Evolutionary conservation across 352 stramenopile species (phyloP).

Genomic region (Pythium coloratum): DNA sequence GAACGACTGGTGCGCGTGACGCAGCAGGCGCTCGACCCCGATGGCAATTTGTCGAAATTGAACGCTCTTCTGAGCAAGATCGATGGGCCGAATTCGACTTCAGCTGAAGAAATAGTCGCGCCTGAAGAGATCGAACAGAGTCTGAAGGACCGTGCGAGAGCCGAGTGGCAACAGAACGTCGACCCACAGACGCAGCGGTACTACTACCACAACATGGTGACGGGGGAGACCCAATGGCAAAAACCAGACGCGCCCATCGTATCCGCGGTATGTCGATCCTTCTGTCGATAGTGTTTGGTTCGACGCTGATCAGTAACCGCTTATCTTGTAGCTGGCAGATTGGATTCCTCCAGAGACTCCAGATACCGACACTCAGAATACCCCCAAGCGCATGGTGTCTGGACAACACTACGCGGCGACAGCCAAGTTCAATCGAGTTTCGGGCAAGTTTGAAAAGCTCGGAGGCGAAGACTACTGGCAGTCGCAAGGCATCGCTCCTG

Average conservation of each 20-base stretch:
- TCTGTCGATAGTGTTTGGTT: not conserved
- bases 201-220: conserved; percentile 86
- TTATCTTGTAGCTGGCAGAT: conserved; percentile 55
- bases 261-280: conserved; percentile 54
- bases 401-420: conserved; percentile 63
- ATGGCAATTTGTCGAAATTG: conserved; percentile 65
- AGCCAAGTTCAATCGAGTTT: conserved; percentile 82
- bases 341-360: conserved; percentile 69
- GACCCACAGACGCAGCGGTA: conserved; percentile 76
- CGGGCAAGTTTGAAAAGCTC: conserved; percentile 70
- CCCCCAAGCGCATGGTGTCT: conserved; percentile 43
- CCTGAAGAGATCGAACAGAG: conserved; percentile 28
- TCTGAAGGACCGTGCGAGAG: conserved; percentile 22
- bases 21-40: conserved; percentile 65
- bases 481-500: conserved; percentile 47
- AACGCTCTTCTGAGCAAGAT: conserved; percentile 74
- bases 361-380: conserved; percentile 21
- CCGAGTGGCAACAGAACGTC: conserved; percentile 85
- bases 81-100: conserved; percentile 21
- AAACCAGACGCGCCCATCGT: conserved; percentile 66
- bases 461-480: conserved; percentile 71
- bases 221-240: conserved; percentile 77
- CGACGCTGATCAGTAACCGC: not conserved
- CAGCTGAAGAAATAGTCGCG: conserved; percentile 10
- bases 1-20: conserved; percentile 56